Base-by-base conservation (phyloP, 345 rosid genomes). In the Citrus cavaleriei region DNA sequence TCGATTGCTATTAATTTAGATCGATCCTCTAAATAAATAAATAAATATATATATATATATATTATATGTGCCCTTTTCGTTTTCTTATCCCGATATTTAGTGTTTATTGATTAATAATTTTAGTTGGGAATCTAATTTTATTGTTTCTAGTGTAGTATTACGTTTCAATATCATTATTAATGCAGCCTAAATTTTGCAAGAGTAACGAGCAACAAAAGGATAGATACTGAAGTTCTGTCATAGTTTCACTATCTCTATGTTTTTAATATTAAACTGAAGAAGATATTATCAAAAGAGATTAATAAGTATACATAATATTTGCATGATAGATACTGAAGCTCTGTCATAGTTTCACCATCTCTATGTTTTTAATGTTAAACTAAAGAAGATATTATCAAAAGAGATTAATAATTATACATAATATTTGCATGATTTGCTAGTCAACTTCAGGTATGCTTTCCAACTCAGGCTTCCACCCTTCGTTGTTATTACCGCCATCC, bases 361-460 rank as follows among this genome's bases (percentile, higher is more conserved):
- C 67, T 32, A 16, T 51, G 6, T 40, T 70, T 61, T 37, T 37
- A 32, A 27, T 83, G 32, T 49, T 55, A 37, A 68, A 66, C 42
- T 49, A 7, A 40, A 30, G 71, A 78, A 61, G 27, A 72, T 34
- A 72, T 34, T n/a, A 51, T n/a, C 63, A 62, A 60, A 54, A 38
- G 40, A 58, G 49, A 60, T 19, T 3, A 42, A 42, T 0, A 10
- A 42, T 4, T 42, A 12, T 49, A 75, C 10, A 57, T 10, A 51
- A 61, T 6, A 24, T 27, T 42, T 59, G 49, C 49, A 70, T 51
- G 79, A 57, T 82, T 80, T 68, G 22, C 57, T 51, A 89, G 83
- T 83, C 79, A 69, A 84, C 78, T 86, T 93, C 98, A 65, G 90
- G 92, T 83, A 93, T 91, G 79, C 87, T 86, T 81, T 89, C 92